Percentiles rank a stretch among this genome's conserved stretches.
These are phyloP conservation scores for Neurospora pannonica DNA, from an alignment of 495 filamentous ascomycete species.

Conservation along the genomic window DNA sequence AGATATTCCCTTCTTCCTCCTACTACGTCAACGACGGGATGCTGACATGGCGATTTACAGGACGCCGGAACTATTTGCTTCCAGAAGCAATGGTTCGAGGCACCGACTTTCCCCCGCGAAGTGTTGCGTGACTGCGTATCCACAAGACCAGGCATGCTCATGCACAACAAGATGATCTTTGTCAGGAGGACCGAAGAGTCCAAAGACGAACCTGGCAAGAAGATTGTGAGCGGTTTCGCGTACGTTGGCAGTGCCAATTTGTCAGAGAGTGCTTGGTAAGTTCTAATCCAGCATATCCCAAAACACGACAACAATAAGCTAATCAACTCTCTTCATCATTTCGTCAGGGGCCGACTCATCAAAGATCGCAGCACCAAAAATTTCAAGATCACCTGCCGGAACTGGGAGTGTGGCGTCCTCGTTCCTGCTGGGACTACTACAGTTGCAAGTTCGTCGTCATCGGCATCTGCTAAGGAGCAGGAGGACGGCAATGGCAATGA, in stretches of 20 bases:
- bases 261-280: slow-evolving; percentile 85
- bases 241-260: slow-evolving; percentile 93
- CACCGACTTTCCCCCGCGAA: slow-evolving; percentile 55
- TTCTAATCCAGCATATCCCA: slow-evolving; percentile 5
- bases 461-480: not conserved
- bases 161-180: slow-evolving; percentile 83
- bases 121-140: slow-evolving; percentile 69
- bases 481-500: not conserved
- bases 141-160: slow-evolving; percentile 55
- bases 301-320: not conserved
- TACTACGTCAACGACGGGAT: too few species aligned
- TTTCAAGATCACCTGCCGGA: slow-evolving; percentile 72
- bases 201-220: not conserved
- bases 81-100: slow-evolving; percentile 55
- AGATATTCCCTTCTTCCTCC: not conserved
- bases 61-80: slow-evolving; percentile 76
- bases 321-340: not conserved
- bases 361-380: slow-evolving; percentile 53
- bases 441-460: slow-evolving; percentile 4
- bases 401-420: slow-evolving; percentile 95
- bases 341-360: slow-evolving; percentile 41
- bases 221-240: slow-evolving; percentile 42
- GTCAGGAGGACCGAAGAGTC: slow-evolving; percentile 36
- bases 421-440: slow-evolving; percentile 35
- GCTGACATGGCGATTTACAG: slow-evolving; percentile 10